Evolutionary conservation across 768 basidiomycete genomes (phyloP).

Genomic region (Suillus subaureus): DNA sequence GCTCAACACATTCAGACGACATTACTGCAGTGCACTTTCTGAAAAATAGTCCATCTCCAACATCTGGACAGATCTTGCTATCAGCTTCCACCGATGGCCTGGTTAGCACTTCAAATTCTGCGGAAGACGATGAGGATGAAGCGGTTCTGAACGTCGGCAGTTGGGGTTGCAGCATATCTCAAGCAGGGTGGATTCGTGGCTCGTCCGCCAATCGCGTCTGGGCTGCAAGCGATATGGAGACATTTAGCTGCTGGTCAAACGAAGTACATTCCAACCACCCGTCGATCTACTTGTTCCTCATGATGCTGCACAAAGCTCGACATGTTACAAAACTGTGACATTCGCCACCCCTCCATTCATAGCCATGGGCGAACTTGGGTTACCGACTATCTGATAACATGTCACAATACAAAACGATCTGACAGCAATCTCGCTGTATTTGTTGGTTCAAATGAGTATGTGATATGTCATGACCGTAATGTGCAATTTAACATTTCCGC

Average conservation of each 20-base stretch:
- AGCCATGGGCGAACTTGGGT: conserved; percentile 63
- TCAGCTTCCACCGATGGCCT: conserved; percentile 87
- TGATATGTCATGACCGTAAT: not conserved
- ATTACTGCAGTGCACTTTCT: conserved; percentile 73
- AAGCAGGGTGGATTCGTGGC: conserved; percentile 65
- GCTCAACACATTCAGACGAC: conserved; percentile 92
- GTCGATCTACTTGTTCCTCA: conserved; percentile 2
- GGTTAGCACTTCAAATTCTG: conserved; percentile 66
- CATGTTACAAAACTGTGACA: conserved; percentile 55
- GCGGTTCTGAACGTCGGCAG: conserved; percentile 81
- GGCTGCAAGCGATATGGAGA: conserved; percentile 95
- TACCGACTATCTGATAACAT: conserved; percentile 75
- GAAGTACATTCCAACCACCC: conserved; percentile 47
- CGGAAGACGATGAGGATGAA: conserved; percentile 88
- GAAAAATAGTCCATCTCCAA: conserved; percentile 31
- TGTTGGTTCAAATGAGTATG: conserved; percentile 75
- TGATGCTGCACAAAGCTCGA: conserved; percentile 62
- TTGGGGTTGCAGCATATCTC: conserved; percentile 80
- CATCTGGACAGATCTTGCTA: conserved; percentile 53
- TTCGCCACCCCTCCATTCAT: conserved; percentile 66
- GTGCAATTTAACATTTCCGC: conserved; percentile 7
- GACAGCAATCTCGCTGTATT: conserved; percentile 52
- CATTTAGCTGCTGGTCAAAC: conserved; percentile 79
- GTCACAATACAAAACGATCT: conserved; percentile 32
- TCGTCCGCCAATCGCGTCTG: conserved; percentile 53